Percentiles rank a stretch among this genome's conserved stretches.
phyloP scores from a whole-genome alignment of 108 stramenopile species.

The Parmales sp. region DNA sequence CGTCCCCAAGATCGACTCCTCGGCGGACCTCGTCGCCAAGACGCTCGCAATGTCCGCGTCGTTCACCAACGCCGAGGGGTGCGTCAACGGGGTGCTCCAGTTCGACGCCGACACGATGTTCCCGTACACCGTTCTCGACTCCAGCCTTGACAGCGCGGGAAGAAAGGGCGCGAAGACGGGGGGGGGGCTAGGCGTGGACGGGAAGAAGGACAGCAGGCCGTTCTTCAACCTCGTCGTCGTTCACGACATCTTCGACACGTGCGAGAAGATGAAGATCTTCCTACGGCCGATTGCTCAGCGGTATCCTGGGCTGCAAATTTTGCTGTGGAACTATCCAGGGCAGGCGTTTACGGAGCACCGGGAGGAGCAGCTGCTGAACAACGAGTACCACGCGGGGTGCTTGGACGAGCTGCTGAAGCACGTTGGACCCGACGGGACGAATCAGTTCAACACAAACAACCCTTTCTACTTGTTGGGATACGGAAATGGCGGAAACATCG shows the following conservation, averaged over 20 bases:
- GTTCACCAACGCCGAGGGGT: constrained; percentile 7
- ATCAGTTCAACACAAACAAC: constrained; percentile 39
- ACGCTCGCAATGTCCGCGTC: background rate
- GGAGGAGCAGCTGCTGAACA: constrained; percentile 58
- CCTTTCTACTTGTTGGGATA: constrained; percentile 66
- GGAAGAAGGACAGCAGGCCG: constrained; percentile 34
- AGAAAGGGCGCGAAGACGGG: background rate
- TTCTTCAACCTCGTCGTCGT: constrained; percentile 67
- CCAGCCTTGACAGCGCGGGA: background rate
- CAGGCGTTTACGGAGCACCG: constrained; percentile 74
- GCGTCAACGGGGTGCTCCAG: constrained; percentile 13
- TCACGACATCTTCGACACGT: constrained; percentile 75
- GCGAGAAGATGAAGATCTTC: constrained; percentile 65
- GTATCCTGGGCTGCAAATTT: constrained; percentile 60
- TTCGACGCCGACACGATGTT: constrained; percentile 6
- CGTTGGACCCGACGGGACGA: constrained; percentile 31
- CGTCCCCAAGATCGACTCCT: background rate
- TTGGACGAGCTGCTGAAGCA: constrained; percentile 54
- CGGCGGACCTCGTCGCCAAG: constrained; percentile 2
- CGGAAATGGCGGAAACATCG: constrained; percentile 64
- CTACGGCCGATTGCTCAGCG: constrained; percentile 48
- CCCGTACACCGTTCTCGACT: background rate
- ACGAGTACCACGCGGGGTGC: constrained; percentile 65
- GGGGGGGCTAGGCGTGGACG: constrained; percentile 20
- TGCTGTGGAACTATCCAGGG: constrained; percentile 80